These are phyloP conservation scores for Azolla pinnata DNA, from an alignment of 75 land plant species.

Conservation along the genomic window DNA sequence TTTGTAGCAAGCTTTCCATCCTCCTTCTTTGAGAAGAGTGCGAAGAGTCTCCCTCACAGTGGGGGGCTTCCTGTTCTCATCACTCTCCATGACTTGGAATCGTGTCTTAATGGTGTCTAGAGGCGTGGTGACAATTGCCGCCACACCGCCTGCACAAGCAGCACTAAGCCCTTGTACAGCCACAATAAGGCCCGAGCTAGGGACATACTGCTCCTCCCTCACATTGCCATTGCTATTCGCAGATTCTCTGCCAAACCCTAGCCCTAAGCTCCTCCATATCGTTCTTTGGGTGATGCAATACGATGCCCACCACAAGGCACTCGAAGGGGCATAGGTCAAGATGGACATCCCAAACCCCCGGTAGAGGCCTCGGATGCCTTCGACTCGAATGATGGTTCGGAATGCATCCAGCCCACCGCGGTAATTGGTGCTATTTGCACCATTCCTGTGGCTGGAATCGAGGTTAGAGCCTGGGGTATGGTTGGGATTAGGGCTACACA, in stretches of 20 bases:
- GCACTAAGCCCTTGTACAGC: constrained; percentile 85
- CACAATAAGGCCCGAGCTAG: constrained; percentile 19
- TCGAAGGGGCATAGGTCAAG: constrained; percentile 85
- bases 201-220: constrained; percentile 14
- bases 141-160: constrained; percentile 72
- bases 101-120: constrained; percentile 90
- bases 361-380: constrained; percentile 70
- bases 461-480: too few species aligned
- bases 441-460: too few species aligned
- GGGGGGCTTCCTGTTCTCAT: constrained; percentile 26
- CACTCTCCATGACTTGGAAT: constrained; percentile 72
- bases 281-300: constrained; percentile 59
- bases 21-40: constrained; percentile 67
- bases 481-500: too few species aligned
- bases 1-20: constrained; percentile 80
- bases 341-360: constrained; percentile 88
- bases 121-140: constrained; percentile 84
- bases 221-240: constrained; percentile 13
- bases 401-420: constrained; percentile 78
- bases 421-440: constrained; percentile 26
- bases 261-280: constrained; percentile 46
- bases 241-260: background rate
- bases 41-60: constrained; percentile 52
- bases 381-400: constrained; percentile 47
- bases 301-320: constrained; percentile 96